Conservation (phyloP, 2,329 filamentous ascomycete genomes). For the Penicillium sp. region DNA sequence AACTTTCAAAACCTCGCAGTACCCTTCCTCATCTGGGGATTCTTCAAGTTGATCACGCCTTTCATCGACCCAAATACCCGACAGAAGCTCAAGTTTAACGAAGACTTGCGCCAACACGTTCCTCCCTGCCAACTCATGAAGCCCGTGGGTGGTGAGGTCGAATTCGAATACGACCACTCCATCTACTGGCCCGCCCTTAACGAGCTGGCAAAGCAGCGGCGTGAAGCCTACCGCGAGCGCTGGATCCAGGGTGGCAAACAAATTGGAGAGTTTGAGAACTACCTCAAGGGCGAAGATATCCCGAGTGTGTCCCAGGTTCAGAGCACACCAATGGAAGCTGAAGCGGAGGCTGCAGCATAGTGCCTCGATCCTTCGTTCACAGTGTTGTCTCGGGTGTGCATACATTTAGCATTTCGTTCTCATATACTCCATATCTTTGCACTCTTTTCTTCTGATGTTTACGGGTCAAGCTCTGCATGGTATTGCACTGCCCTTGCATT, state of each 20-base stretch:
- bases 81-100: slow-evolving; percentile 97
- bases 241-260: slow-evolving; percentile 80
- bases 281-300: slow-evolving; percentile 70
- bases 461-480: neutral
- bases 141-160: slow-evolving; percentile 73
- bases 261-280: slow-evolving; percentile 84
- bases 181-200: slow-evolving; percentile 87
- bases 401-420: slow-evolving; percentile 7
- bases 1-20: slow-evolving; percentile 54
- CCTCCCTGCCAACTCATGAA: slow-evolving; percentile 81
- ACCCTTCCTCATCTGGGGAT: slow-evolving; percentile 86
- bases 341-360: neutral
- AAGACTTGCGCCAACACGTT: slow-evolving; percentile 81
- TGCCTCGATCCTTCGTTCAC: neutral
- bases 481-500: slow-evolving; percentile 1
- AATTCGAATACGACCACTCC: slow-evolving; percentile 89
- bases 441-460: neutral
- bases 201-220: slow-evolving; percentile 67
- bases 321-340: slow-evolving; percentile 8
- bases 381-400: neutral
- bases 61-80: slow-evolving; percentile 95
- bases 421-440: neutral
- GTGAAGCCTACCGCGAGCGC: slow-evolving; percentile 63
- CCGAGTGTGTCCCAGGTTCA: slow-evolving; percentile 41
- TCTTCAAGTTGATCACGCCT: slow-evolving; percentile 93